A percentile compares a stretch with the other conserved stretches of the same genome.
These are phyloP conservation scores for Jamesozyma gamospora DNA, from an alignment of 805 yeast species.

Conservation along the genomic window DNA sequence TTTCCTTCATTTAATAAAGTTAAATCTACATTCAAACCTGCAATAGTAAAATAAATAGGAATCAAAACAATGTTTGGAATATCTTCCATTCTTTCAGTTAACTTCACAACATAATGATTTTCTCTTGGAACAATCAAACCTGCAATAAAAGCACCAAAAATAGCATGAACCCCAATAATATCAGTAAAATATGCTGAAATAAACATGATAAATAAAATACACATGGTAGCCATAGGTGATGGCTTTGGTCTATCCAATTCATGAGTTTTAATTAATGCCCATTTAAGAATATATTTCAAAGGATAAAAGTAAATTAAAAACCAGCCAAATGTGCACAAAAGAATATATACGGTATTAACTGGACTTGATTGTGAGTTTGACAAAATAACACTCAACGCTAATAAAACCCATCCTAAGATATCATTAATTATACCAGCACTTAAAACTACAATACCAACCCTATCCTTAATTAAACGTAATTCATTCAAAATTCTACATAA, in stretches of 20 bases:
- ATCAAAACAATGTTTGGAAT: slow-evolving; percentile 59
- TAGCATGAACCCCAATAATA: slow-evolving; percentile 78
- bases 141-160: slow-evolving; percentile 74
- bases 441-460: slow-evolving; percentile 63
- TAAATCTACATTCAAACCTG: slow-evolving; percentile 64
- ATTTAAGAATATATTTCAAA: slow-evolving; percentile 39
- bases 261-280: slow-evolving; percentile 39
- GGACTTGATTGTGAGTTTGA: slow-evolving; percentile 60
- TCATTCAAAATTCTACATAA: slow-evolving; percentile 71
- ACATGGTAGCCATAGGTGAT: slow-evolving; percentile 48
- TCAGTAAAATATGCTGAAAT: slow-evolving; percentile 70
- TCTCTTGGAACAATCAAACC: slow-evolving; percentile 73
- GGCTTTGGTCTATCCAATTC: slow-evolving; percentile 53
- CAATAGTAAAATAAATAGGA: slow-evolving; percentile 71
- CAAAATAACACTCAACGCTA: slow-evolving; percentile 66
- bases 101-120: slow-evolving; percentile 55
- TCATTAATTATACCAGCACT: slow-evolving; percentile 81
- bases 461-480: slow-evolving; percentile 55
- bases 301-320: slow-evolving; percentile 50
- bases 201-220: slow-evolving; percentile 47
- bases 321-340: slow-evolving; percentile 62
- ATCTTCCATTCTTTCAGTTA: slow-evolving; percentile 71
- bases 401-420: slow-evolving; percentile 68
- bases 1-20: slow-evolving; percentile 53
- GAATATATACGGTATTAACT: slow-evolving; percentile 57